A percentile compares a stretch with the other conserved stretches of the same genome.
Conservation (phyloP, 768 basidiomycete genomes). For the Russula compacta region DNA sequence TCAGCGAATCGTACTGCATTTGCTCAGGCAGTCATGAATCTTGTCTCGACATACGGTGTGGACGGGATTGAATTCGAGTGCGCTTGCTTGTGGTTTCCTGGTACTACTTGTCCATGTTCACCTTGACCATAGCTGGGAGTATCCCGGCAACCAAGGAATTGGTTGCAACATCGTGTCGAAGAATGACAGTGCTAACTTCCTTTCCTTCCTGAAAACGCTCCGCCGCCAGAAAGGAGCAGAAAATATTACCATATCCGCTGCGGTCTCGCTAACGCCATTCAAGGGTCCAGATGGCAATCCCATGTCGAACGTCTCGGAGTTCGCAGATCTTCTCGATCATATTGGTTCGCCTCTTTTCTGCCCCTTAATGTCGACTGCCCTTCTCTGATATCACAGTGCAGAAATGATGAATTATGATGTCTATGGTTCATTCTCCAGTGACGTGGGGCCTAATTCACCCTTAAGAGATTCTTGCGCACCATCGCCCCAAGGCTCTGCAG, state of each 20-base stretch:
- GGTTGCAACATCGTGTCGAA: conserved; percentile 53
- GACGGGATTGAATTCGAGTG: conserved; percentile 43
- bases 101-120: background rate
- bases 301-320: conserved; percentile 57
- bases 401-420: conserved; percentile 66
- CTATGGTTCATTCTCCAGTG: conserved; percentile 40
- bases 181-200: conserved; percentile 67
- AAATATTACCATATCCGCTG: conserved; percentile 50
- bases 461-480: conserved; percentile 69
- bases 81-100: background rate
- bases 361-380: too few relatives aligned
- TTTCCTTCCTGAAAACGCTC: conserved; percentile 64
- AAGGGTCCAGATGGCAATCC: conserved; percentile 44
- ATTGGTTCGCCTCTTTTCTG: conserved; percentile 27
- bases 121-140: conserved; percentile 71
- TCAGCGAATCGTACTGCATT: conserved; percentile 54
- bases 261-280: conserved; percentile 42
- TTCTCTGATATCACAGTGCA: background rate
- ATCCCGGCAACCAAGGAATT: conserved; percentile 56
- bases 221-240: conserved; percentile 41
- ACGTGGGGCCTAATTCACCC: conserved; percentile 82
- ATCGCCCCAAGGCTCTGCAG: conserved; percentile 60
- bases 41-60: conserved; percentile 42
- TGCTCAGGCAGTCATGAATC: conserved; percentile 43
- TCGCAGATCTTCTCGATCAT: conserved; percentile 61